Evolutionary conservation across 495 filamentous ascomycete genomes (phyloP), one percentile per base, ranked within the genome.

Genomic region (Sporormia fimetaria): DNA sequence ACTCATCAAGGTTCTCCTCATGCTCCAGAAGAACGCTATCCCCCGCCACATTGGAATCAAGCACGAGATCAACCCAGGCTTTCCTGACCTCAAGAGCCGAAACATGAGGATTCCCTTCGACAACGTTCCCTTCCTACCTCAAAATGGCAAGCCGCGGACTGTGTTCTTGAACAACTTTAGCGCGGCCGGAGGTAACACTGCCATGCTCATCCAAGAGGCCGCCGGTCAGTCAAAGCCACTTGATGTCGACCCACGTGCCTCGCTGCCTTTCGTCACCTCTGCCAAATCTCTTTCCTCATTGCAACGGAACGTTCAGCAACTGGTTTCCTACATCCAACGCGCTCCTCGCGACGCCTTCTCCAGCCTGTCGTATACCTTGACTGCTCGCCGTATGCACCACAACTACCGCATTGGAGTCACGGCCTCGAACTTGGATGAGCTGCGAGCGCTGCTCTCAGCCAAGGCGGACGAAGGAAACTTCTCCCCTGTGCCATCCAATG

Each of bases 361-460:
- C 1, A 62, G 71, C 35, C 59, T 90, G 4, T 76, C 84, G 4
- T 93, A 92, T 59, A 84, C 82, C 4, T 83, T 80, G 1, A 90
- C 84, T 7, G 85, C 85, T 31, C 73, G 85, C 44, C 78, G 78
- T n/a, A 74, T 81, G n/a, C 85, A 88, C 45, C 79, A 87, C 56
- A 73, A 75, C 33, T 80, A 78, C 66, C 75, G 84, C 33, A 69
- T 81, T 41, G 71, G 70, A 27, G 69, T 82, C 14, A 60, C 65
- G 6, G 78, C 49, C 20, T 33, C 40, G 14, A 47, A 56, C 37
- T 40, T 54, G n/a, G 44, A 58, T 22, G 37, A 38, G 42, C 27
- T 59, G 15, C 27, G 57, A 54, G 31, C 52, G 57, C 10, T 47
- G 60, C n/a, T 40, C 56, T 1, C 49, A 53, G 12, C 22, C 54